Evolutionary conservation across 495 filamentous ascomycete species (phyloP).

Genomic region (Penicillium ochrochloron): DNA sequence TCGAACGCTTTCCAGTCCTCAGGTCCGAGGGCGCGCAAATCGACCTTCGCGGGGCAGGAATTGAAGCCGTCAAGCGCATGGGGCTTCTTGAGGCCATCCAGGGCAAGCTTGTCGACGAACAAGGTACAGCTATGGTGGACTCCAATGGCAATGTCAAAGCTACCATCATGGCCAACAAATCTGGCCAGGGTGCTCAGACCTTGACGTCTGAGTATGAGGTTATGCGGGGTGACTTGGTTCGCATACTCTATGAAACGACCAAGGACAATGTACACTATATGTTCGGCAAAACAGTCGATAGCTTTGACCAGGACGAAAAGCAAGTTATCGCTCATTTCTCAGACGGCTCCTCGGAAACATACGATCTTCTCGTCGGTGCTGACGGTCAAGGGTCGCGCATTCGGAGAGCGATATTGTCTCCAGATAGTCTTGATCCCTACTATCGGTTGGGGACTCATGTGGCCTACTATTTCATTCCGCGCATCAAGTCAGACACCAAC

Average conservation of each 20-base stretch:
- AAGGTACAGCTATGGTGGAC: constrained; percentile 42
- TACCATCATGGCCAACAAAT: constrained; percentile 37
- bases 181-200: constrained; percentile 36
- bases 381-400: constrained; percentile 54
- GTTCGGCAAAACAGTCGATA: constrained; percentile 39
- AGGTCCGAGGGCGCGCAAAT: constrained; percentile 43
- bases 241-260: constrained; percentile 43
- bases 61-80: constrained; percentile 44
- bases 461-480: constrained; percentile 51
- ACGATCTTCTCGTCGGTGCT: constrained; percentile 54
- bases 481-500: constrained; percentile 36
- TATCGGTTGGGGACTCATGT: constrained; percentile 34
- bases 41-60: constrained; percentile 46
- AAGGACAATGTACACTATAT: constrained; percentile 41
- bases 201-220: constrained; percentile 54
- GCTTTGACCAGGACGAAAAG: constrained; percentile 32
- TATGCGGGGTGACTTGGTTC: constrained; percentile 49
- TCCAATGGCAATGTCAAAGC: constrained; percentile 28
- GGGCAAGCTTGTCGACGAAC: constrained; percentile 37
- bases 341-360: constrained; percentile 41
- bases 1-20: constrained; percentile 46
- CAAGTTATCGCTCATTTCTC: constrained; percentile 42
- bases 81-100: constrained; percentile 42
- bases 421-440: constrained; percentile 28
- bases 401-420: constrained; percentile 39